These are phyloP conservation scores for Hawksworthiomyces lignivorus DNA, from an alignment of 2,329 filamentous ascomycete species.

Conservation along the genomic window DNA sequence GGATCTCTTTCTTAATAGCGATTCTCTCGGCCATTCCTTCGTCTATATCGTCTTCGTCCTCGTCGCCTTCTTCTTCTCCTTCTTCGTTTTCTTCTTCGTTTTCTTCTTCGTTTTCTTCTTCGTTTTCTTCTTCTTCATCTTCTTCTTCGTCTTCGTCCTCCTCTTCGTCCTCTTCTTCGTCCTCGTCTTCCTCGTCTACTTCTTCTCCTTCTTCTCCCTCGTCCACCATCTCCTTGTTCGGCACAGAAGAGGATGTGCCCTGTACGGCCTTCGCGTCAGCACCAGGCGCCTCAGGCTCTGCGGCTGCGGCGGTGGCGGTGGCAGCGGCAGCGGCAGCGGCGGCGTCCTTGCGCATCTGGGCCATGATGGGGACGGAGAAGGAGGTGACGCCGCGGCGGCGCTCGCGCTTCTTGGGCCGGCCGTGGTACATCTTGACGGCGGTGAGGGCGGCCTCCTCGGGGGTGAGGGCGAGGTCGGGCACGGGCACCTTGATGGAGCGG, in stretches of 20 bases:
- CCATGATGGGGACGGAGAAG: constrained; percentile 14
- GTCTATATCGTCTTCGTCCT: constrained; percentile 9
- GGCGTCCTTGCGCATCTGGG: not conserved
- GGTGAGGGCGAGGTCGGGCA: constrained; percentile 32
- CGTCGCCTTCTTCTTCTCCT: constrained; percentile 6
- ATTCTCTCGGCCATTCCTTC: constrained; percentile 1
- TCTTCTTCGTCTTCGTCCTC: not conserved
- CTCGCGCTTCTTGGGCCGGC: constrained; percentile 10
- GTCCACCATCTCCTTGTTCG: too few relatives aligned
- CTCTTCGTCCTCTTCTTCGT: not conserved
- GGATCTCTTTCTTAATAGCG: constrained; percentile 6
- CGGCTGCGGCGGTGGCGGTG: not conserved
- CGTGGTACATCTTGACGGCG: constrained; percentile 12
- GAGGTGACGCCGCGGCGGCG: constrained; percentile 11
- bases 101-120: constrained; percentile 4
- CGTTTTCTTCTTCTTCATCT: constrained; percentile 6
- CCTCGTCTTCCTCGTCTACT: constrained; percentile 5
- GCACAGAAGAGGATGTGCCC: not conserved
- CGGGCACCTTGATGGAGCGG: constrained; percentile 27
- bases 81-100: not conserved
- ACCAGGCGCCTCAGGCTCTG: not conserved
- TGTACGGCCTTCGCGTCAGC: not conserved
- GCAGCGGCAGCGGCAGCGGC: not conserved
- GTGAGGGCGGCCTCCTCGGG: constrained; percentile 23
- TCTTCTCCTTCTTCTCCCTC: not conserved